phyloP scores from a whole-genome alignment of 768 basidiomycete species.

The Rhizopogon sp. region DNA sequence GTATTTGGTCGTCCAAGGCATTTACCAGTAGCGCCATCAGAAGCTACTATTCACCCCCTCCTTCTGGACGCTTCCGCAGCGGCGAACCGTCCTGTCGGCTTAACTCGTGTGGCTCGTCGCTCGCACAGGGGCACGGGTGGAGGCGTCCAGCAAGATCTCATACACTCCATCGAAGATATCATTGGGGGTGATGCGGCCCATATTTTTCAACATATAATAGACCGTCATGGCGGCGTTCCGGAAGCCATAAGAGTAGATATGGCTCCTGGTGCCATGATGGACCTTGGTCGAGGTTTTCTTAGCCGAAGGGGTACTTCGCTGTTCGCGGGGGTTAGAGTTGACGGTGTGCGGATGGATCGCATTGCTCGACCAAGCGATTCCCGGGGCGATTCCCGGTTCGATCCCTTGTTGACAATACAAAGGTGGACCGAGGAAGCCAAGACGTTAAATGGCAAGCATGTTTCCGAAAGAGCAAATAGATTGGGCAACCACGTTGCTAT shows the following conservation, averaged over 20 bases:
- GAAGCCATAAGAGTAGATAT: slow-evolving; percentile 79
- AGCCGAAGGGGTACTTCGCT: slow-evolving; percentile 43
- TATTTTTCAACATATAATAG: slow-evolving; percentile 78
- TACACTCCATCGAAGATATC: slow-evolving; percentile 76
- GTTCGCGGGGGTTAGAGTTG: slow-evolving; percentile 39
- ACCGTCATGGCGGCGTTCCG: slow-evolving; percentile 47
- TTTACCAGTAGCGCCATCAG: slow-evolving; percentile 46
- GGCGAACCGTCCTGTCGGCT: slow-evolving; percentile 39
- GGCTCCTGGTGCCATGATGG: slow-evolving; percentile 56
- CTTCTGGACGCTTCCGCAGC: slow-evolving; percentile 57
- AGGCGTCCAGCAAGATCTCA: slow-evolving; percentile 49
- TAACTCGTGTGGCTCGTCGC: slow-evolving; percentile 48
- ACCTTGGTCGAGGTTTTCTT: slow-evolving; percentile 52
- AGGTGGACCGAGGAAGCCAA: slow-evolving; percentile 90
- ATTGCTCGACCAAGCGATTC: slow-evolving; percentile 40
- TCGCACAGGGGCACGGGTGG: slow-evolving; percentile 48
- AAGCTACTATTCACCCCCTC: slow-evolving; percentile 78
- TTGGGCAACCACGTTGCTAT: slow-evolving; percentile 69
- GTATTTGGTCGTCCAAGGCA: slow-evolving; percentile 63
- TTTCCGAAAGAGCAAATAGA: slow-evolving; percentile 59
- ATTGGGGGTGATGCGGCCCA: slow-evolving; percentile 80
- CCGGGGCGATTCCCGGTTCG: slow-evolving; percentile 43
- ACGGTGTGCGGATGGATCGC: slow-evolving; percentile 53
- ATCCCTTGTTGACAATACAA: slow-evolving; percentile 76
- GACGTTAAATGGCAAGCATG: slow-evolving; percentile 72